These are phyloP conservation scores for Chlamydomonas applanata DNA, from an alignment of 139 green algal genomes.

Conservation along the genomic window DNA sequence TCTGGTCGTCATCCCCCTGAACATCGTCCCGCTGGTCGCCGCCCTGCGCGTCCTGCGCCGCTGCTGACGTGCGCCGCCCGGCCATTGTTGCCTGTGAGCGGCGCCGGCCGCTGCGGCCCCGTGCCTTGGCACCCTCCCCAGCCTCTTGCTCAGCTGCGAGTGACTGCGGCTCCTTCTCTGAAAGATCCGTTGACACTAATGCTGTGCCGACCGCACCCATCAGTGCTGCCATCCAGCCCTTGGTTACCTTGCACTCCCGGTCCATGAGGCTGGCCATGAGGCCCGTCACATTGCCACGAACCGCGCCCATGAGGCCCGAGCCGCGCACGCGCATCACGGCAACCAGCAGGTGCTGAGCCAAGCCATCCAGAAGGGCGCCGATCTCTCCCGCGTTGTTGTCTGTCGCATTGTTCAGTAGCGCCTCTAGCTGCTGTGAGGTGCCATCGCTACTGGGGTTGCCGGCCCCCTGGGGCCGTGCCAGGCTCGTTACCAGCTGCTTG, in stretches of 20 bases:
- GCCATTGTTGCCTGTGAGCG: too few relatives aligned
- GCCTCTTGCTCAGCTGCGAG: too few relatives aligned
- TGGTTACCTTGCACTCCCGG: background rate
- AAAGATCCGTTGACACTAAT: background rate
- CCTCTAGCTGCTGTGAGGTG: background rate
- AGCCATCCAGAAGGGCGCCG: background rate
- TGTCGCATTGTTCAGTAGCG: background rate
- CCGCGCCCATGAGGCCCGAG: background rate
- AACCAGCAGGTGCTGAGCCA: background rate
- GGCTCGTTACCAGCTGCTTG: slow-evolving; percentile 7
- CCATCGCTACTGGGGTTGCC: background rate
- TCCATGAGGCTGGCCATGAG: slow-evolving; percentile 1
- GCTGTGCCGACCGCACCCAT: background rate
- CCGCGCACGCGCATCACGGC: background rate
- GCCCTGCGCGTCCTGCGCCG: too few relatives aligned
- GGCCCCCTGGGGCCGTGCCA: background rate
- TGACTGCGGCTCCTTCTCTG: too few relatives aligned
- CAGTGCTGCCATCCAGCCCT: background rate
- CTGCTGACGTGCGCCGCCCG: too few relatives aligned
- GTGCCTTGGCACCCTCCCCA: too few relatives aligned
- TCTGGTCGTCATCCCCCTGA: too few relatives aligned
- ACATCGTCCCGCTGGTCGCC: too few relatives aligned
- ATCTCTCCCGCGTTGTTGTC: background rate
- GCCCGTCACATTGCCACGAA: background rate
- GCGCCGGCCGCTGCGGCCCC: too few relatives aligned